These are phyloP conservation scores for Monosiga brevicollis DNA, from an alignment of 78 protist genomes.

Conservation along the genomic window DNA sequence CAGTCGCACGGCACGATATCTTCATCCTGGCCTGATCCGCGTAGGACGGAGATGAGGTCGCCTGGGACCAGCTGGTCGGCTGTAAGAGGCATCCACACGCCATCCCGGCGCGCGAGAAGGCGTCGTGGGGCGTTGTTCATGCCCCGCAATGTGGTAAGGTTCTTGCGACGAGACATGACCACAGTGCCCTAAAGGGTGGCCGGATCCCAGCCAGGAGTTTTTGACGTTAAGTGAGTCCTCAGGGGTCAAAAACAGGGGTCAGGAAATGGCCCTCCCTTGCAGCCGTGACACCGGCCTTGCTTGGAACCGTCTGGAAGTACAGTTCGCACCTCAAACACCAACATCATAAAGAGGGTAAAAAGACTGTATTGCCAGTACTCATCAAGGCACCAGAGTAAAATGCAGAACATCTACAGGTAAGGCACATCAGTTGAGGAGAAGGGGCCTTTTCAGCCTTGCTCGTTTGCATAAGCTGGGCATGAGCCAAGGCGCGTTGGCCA, in stretches of 20 bases:
- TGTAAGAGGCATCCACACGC: slow-evolving; percentile 12
- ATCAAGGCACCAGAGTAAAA: slow-evolving; percentile 88
- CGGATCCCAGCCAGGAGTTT: slow-evolving; percentile 29
- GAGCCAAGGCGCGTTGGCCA: slow-evolving; percentile 79
- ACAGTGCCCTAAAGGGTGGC: slow-evolving; percentile 5
- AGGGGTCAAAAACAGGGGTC: slow-evolving; percentile 50
- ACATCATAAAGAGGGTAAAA: slow-evolving; percentile 70
- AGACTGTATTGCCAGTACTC: slow-evolving; percentile 83
- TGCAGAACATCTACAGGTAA: slow-evolving; percentile 57
- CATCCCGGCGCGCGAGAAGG: slow-evolving; percentile 9
- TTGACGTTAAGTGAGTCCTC: slow-evolving; percentile 49
- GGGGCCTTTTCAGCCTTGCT: no score
- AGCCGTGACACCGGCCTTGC: no score
- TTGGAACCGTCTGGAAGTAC: no score
- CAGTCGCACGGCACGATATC: slow-evolving; percentile 70
- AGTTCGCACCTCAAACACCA: slow-evolving; percentile 3
- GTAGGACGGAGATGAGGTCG: slow-evolving; percentile 41
- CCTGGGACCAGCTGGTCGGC: slow-evolving; percentile 47
- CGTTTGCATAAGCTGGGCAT: no score
- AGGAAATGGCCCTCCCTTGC: no score
- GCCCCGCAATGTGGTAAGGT: no score
- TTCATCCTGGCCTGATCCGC: slow-evolving; percentile 3
- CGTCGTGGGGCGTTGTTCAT: no score
- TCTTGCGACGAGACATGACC: neutral
- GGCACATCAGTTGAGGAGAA: no score